Evolutionary conservation across 2,329 filamentous ascomycete genomes (phyloP), one percentile per base, ranked within the genome.

Genomic region (Grosmannia penicillata): DNA sequence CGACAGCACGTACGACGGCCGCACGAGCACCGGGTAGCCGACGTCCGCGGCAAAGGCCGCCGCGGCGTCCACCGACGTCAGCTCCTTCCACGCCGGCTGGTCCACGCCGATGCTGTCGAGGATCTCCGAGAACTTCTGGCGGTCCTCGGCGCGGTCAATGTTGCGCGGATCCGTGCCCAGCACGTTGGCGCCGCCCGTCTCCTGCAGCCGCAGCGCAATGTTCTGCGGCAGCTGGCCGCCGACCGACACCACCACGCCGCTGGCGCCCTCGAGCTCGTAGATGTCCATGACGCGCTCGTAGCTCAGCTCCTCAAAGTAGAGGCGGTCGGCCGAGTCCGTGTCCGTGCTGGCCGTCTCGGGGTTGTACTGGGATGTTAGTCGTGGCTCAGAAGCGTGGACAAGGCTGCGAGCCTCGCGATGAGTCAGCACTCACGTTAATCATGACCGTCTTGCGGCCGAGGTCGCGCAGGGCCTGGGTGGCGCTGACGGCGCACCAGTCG

Each of bases 231-330:
- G 73, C 62, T 98, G 91, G 31, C 91, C 91, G 54, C 91, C 91
- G 10, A 96, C 86, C 42, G 86, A 95, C 8, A 96, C 89, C 4
- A 96, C 87, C 21, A 96, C 85, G 50, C 87, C 89, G 38, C 69
- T 75, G 7, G 87, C 78, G 42, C 67, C 66, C 61, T 96, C 91
- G 14, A 96, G 72, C 59, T 96, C 91, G 57, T 95, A 95, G 48
- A 96, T 96, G 58, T 98, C 91, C 85, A 96, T 93, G 9, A 96
- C 89, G 55, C 89, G 80, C 65, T 96, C 91, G 56, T 95, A 96
- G 59, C 81, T 91, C 39, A 96, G 63, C 61, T 98, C 91, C 51
- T 96, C 91, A 47, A 98, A 98, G 63, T 96, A 98, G 6, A 98
- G 73, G 52, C 78, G 85, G 51, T 96, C 89, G 8, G 86, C 84